A percentile compares a stretch with the other conserved stretches of the same genome.
Conservation (phyloP, 257 asterid species). For the Phtheirospermum japonicum region DNA sequence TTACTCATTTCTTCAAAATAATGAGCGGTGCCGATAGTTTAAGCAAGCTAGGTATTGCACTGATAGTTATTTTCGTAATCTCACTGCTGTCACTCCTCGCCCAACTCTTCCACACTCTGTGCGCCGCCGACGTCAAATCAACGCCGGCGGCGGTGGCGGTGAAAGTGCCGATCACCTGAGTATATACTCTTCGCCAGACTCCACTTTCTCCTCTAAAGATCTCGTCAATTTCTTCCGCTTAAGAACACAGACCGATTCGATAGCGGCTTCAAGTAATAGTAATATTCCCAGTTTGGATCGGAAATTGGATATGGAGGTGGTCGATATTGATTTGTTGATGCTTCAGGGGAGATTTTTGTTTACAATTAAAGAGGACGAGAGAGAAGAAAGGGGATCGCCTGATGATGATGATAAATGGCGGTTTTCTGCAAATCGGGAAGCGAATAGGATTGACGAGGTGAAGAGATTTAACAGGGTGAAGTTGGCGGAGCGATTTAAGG, state of each 20-base stretch:
- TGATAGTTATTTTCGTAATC: neutral
- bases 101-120: neutral
- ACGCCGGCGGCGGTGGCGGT: neutral
- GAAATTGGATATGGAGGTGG: neutral
- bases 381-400: neutral
- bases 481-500: neutral
- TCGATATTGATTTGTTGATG: neutral
- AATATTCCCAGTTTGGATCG: neutral
- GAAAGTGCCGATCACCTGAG: neutral
- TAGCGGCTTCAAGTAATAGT: neutral
- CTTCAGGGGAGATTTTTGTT: neutral
- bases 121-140: neutral
- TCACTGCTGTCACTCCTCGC: neutral
- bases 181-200: neutral
- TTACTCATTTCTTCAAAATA: too few relatives aligned
- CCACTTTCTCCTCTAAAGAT: neutral
- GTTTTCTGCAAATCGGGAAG: neutral
- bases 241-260: neutral
- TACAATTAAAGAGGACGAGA: neutral
- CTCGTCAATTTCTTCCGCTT: neutral
- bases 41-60: neutral
- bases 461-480: neutral
- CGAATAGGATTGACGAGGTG: neutral
- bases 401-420: neutral
- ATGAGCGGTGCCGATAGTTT: neutral